phyloP scores from a whole-genome alignment of 441 rosid species.

The Omphalea diandra region DNA sequence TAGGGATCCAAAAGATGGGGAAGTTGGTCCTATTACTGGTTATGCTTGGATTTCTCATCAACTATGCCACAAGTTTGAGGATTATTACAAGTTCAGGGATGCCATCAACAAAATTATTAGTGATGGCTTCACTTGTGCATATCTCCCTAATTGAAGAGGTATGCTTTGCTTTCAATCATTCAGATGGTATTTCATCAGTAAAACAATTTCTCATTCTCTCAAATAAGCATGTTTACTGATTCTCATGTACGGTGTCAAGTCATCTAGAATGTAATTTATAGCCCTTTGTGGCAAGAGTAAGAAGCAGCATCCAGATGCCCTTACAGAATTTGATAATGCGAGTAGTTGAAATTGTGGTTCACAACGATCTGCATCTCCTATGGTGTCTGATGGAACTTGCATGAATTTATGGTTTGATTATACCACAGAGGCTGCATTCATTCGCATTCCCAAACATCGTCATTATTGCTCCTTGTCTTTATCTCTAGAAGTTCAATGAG shows the following conservation, averaged over 20 bases:
- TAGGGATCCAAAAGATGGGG: constrained; percentile 51
- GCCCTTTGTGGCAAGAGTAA: neutral
- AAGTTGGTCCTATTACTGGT: constrained; percentile 48
- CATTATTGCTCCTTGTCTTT: neutral
- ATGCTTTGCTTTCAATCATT: constrained; percentile 19
- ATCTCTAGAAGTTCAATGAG: neutral
- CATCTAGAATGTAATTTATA: neutral
- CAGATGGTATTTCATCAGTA: neutral
- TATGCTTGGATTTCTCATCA: constrained; percentile 85
- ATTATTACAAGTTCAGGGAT: constrained; percentile 70
- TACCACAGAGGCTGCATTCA: no score
- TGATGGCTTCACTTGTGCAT: constrained; percentile 55
- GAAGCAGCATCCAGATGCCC: neutral
- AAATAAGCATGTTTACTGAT: neutral
- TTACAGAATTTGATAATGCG: neutral
- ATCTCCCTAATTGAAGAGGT: constrained; percentile 48
- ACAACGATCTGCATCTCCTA: neutral
- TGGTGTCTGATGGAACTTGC: neutral
- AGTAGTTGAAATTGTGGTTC: neutral
- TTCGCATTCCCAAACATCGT: neutral
- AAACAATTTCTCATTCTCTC: neutral
- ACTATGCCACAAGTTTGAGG: constrained; percentile 74
- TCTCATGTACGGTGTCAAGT: neutral
- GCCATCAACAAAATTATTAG: constrained; percentile 48
- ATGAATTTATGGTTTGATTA: neutral